Base-by-base conservation (phyloP, 2,329 filamentous ascomycete species). In the Apiospora phragmitis region DNA sequence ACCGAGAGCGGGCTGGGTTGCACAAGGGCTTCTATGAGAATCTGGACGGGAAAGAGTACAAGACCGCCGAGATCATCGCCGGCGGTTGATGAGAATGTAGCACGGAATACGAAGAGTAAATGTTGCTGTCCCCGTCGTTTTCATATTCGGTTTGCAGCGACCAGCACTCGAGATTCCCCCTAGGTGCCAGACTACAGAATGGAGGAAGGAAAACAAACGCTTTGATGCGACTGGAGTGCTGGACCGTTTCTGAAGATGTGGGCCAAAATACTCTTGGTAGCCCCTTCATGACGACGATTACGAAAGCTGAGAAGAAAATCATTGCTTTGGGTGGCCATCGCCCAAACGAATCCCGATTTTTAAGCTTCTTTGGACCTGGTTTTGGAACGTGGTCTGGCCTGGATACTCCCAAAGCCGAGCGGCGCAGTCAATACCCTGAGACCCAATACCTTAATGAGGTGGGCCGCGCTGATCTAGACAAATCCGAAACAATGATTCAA, bases 1-100 rank as follows among this genome's bases (percentile, higher is more conserved):
- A 82, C 9, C 78, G 84, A 67, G 71, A 78, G 69, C 80, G 83
- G 73, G 84, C 83, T 6, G 84, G 84, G 0, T 81, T 85, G 81
- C 82, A 84, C 69, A 74, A 73, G 55, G 78, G 79, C 5, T 85
- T 84, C 70, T 85, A 85, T 47, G 81, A 81, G 62, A 75, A 81
- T 47, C 73, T 80, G 16, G 68, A 73, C 6, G 78, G 78, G 29
- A 55, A 55, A 21, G 73, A 73, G 11, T 75, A 75, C n/a, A 75
- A 75, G 74, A 76, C 73, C 55, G 75, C 72, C 18, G 75, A 79
- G 16, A 68, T 78, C 38, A 76, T 79, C 68, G 79, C 77, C 41
- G 78, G 77, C 24, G 47, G 77, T 24, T 79, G 72, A 79, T 41
- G 3, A 35, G 51, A 26, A n/a, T 11, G 32, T 35, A 65, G 32